Base-by-base conservation (phyloP, 2,329 filamentous ascomycete species). In the Coniochaeta sp. region DNA sequence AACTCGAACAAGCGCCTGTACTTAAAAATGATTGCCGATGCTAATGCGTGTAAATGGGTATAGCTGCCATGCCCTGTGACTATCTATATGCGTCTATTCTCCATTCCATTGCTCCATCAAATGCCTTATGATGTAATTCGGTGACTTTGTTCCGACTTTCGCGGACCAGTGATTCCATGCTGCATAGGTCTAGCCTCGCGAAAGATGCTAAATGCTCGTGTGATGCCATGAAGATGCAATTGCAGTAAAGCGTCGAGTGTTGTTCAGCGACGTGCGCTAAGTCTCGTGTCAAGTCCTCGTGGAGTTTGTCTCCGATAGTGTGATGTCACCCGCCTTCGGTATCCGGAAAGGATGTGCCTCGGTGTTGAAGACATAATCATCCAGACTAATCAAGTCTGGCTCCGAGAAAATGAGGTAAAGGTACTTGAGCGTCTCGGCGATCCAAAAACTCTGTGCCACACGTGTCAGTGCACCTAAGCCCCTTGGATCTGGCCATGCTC, bases 351-450 rank as follows among this genome's bases (percentile, higher is more conserved):
- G 80, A 66, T 84, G 81, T 24, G 81, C 81, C 68, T 84, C 81
- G 5, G 81, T 84, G 69, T 84, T 84, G 55, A 87, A 73, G 59
- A 91, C 87, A 76, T 82, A 91, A 8, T 90, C 82, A 70, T 92
- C 89, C 67, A 92, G 73, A 71, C 81, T 88, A 33, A 90, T 76
- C 24, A 85, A 69, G 14, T 80, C 76, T 3, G 85, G 81, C 59
- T 89, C 82, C 55, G 83, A 84, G 65, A 90, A 92, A 19, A 90
- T 81, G 60, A 91, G 73, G 66, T 88, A 92, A 62, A 91, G 91
- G 67, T 91, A 91, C 73, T 91, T 93, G 65, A 90, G 73, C 44
- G 88, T 92, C 77, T 92, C 89, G 3, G 86, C 86, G 66, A 89
- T 77, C 87, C 89, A 92, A 69, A 90, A 91, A 59, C 79, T 81